A percentile compares a stretch with the other conserved stretches of the same genome.
phyloP scores from a whole-genome alignment of 169 alveolate genomes.

The Miamiensis avidus region DNA sequence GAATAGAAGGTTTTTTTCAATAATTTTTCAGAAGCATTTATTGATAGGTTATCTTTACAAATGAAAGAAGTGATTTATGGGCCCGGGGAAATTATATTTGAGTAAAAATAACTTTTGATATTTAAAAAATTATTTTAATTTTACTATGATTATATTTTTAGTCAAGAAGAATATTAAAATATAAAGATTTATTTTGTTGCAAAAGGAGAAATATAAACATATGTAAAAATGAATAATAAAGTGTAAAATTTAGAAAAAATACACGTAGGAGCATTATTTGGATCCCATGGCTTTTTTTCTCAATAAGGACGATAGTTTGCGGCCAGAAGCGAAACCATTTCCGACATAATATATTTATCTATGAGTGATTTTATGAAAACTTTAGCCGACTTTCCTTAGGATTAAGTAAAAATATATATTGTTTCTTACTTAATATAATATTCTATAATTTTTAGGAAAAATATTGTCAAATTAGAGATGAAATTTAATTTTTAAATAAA shows the following conservation, averaged over 20 bases:
- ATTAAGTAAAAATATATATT: background rate
- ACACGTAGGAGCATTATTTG: background rate
- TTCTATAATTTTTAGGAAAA: constrained; percentile 10
- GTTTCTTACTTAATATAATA: background rate
- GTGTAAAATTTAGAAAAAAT: background rate
- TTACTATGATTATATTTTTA: background rate
- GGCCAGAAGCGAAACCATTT: background rate
- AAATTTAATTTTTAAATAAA: background rate
- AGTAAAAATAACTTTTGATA: constrained; percentile 7
- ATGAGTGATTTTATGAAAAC: background rate
- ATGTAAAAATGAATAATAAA: background rate
- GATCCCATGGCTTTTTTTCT: background rate
- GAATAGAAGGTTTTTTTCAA: background rate
- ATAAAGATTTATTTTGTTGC: background rate
- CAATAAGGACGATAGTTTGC: background rate
- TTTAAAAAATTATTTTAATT: background rate
- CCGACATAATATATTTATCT: too few species aligned
- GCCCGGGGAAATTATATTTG: constrained; percentile 25
- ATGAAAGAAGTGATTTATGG: constrained; percentile 25
- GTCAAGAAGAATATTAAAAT: background rate
- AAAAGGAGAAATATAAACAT: background rate
- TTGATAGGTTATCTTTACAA: background rate
- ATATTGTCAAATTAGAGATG: constrained; percentile 13
- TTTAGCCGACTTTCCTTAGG: background rate
- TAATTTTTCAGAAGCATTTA: background rate